phyloP scores from a whole-genome alignment of 306 rosid species.

The Boehmeria nivea region DNA sequence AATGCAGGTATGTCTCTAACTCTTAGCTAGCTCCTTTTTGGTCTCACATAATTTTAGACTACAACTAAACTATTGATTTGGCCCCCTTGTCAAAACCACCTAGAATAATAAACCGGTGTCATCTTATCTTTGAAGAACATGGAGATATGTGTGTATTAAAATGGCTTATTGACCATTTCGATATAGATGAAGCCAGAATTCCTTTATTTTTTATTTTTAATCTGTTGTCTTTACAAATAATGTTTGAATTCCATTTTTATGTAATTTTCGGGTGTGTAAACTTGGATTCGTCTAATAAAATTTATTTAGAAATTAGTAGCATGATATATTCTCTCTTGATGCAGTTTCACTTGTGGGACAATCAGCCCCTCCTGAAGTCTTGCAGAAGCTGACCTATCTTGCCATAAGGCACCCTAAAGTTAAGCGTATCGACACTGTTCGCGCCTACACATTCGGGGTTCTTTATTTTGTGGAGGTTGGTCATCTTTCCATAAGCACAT shows the following conservation, averaged over 20 bases:
- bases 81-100: not conserved
- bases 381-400: slow-evolving; percentile 83
- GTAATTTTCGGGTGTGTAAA: too few species aligned
- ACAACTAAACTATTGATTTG: not conserved
- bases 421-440: slow-evolving; percentile 85
- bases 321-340: not conserved
- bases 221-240: too few species aligned
- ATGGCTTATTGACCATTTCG: too few species aligned
- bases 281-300: too few species aligned
- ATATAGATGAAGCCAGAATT: too few species aligned
- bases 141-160: too few species aligned
- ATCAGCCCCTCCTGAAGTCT: slow-evolving; percentile 87
- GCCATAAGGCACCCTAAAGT: slow-evolving; percentile 61
- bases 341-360: slow-evolving; percentile 86
- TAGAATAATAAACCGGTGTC: not conserved
- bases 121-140: too few species aligned
- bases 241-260: too few species aligned
- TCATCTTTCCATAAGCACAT: not conserved
- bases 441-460: slow-evolving; percentile 94
- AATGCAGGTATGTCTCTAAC: slow-evolving; percentile 57
- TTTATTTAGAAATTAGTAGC: too few species aligned
- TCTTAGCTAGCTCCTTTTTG: too few species aligned
- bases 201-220: too few species aligned
- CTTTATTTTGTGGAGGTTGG: slow-evolving; percentile 95
- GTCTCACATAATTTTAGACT: not conserved